Evolutionary conservation across 345 rosid species (phyloP).

Genomic region (Odontarrhena argentea): DNA sequence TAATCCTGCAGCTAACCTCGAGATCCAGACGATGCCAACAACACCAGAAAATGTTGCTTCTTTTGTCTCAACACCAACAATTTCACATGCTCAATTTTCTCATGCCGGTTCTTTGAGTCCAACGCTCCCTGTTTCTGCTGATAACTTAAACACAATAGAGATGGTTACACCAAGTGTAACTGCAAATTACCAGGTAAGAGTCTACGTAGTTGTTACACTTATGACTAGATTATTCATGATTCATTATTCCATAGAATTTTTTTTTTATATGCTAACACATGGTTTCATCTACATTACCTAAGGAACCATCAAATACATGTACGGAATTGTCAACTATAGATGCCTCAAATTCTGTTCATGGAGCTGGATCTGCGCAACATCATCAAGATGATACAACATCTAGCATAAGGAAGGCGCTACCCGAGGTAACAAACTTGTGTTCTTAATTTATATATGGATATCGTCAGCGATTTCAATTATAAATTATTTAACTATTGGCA

Average conservation of each 20-base stretch:
- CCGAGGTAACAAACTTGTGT: slow-evolving; percentile 50
- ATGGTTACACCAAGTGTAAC: slow-evolving; percentile 26
- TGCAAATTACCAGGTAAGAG: slow-evolving; percentile 49
- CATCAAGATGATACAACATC: slow-evolving; percentile 42
- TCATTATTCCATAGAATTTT: background rate
- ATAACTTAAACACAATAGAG: slow-evolving; percentile 31
- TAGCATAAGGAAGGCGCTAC: slow-evolving; percentile 66
- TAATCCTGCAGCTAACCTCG: slow-evolving; percentile 27
- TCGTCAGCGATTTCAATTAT: slow-evolving; percentile 10
- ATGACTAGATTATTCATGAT: too few relatives aligned
- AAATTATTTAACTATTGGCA: slow-evolving; percentile 39
- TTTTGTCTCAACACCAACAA: slow-evolving; percentile 36
- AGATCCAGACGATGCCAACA: slow-evolving; percentile 22
- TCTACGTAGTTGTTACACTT: slow-evolving; percentile 15
- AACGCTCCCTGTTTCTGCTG: slow-evolving; percentile 26
- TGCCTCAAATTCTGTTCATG: slow-evolving; percentile 41
- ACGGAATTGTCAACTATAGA: slow-evolving; percentile 40
- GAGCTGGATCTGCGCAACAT: slow-evolving; percentile 39
- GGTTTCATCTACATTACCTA: slow-evolving; percentile 32
- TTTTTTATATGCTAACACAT: slow-evolving; percentile 25
- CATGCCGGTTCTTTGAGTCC: slow-evolving; percentile 33
- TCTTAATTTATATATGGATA: slow-evolving; percentile 11
- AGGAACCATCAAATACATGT: slow-evolving; percentile 37
- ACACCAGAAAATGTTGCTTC: slow-evolving; percentile 22
- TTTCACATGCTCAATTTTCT: slow-evolving; percentile 36